Evolutionary conservation across 148 eudicot species (phyloP).

Genomic region (Oxyria digyna): DNA sequence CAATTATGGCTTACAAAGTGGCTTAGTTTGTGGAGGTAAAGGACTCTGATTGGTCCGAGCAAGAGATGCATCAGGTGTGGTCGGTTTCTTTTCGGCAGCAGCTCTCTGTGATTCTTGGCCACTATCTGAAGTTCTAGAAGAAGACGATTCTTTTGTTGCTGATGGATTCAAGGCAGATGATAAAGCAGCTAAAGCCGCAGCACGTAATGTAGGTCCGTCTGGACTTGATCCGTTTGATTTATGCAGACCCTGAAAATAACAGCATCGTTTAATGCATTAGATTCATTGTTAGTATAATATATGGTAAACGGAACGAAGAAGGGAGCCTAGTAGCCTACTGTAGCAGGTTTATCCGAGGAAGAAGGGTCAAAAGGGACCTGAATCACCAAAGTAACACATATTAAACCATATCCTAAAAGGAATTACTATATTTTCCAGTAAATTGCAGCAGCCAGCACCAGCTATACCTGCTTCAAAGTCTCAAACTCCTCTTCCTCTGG

Average conservation of each 20-base stretch:
- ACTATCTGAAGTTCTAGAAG: slow-evolving; percentile 35
- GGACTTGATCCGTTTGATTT: slow-evolving; percentile 43
- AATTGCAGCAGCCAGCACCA: slow-evolving; percentile 19
- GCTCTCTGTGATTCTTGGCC: slow-evolving; percentile 84
- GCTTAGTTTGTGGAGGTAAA: slow-evolving; percentile 37
- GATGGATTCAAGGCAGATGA: slow-evolving; percentile 51
- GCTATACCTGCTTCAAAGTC: slow-evolving; percentile 85
- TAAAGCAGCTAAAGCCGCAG: slow-evolving; percentile 65
- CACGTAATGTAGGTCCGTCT: slow-evolving; percentile 68
- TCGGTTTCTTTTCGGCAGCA: slow-evolving; percentile 75
- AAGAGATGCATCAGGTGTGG: slow-evolving; percentile 51
- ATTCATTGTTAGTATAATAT: no score
- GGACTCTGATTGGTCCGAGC: slow-evolving; percentile 44
- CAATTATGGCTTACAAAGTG: slow-evolving; percentile 31
- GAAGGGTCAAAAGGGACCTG: slow-evolving; percentile 88
- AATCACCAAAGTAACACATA: slow-evolving; percentile 14
- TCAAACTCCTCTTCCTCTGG: no score
- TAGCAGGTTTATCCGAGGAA: slow-evolving; percentile 27
- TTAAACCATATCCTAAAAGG: not conserved
- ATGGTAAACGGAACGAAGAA: not conserved
- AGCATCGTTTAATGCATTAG: not conserved
- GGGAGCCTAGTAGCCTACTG: not conserved
- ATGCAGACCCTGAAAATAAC: slow-evolving; percentile 19
- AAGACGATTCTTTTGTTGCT: slow-evolving; percentile 26
- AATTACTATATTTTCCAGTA: not conserved